A percentile compares a stretch with the other conserved stretches of the same genome.
phyloP scores from a whole-genome alignment of 2,329 filamentous ascomycete species.

The Nothomitra cinnamomea region DNA sequence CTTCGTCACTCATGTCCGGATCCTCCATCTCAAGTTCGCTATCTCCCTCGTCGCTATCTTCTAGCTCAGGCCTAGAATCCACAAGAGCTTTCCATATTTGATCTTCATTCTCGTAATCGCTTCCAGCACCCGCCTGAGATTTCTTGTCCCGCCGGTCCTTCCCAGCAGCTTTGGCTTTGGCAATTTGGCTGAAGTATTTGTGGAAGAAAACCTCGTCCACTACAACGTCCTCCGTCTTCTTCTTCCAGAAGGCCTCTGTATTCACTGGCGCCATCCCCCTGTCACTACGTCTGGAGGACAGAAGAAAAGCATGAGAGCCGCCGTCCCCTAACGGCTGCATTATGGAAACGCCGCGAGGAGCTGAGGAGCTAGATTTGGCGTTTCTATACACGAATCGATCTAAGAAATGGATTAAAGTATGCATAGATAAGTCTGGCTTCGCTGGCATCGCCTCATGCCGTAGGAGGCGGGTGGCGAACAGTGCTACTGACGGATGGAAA shows the following conservation, averaged over 20 bases:
- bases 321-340: slow-evolving; percentile 79
- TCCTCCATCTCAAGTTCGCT: slow-evolving; percentile 38
- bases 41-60: slow-evolving; percentile 39
- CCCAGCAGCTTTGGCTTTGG: slow-evolving; percentile 34
- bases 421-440: slow-evolving; percentile 79
- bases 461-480: slow-evolving; percentile 62
- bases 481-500: slow-evolving; percentile 82
- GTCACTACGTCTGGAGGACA: slow-evolving; percentile 40
- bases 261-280: slow-evolving; percentile 55
- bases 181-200: slow-evolving; percentile 71
- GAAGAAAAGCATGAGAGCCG: slow-evolving; percentile 41
- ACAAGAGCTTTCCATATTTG: slow-evolving; percentile 89
- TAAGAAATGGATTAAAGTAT: slow-evolving; percentile 86
- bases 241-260: slow-evolving; percentile 77
- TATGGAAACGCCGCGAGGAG: slow-evolving; percentile 66
- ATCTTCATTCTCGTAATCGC: slow-evolving; percentile 47
- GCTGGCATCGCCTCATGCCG: slow-evolving; percentile 53
- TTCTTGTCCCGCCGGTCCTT: slow-evolving; percentile 33
- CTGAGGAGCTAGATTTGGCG: slow-evolving; percentile 49
- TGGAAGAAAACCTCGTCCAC: slow-evolving; percentile 97
- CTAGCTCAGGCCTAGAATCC: slow-evolving; percentile 59
- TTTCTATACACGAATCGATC: slow-evolving; percentile 98
- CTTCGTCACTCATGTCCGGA: slow-evolving; percentile 20
- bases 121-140: slow-evolving; percentile 27
- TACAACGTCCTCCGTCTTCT: slow-evolving; percentile 72